Base-by-base conservation (phyloP, 2,329 filamentous ascomycete species). In the Fusarium tricinctum region DNA sequence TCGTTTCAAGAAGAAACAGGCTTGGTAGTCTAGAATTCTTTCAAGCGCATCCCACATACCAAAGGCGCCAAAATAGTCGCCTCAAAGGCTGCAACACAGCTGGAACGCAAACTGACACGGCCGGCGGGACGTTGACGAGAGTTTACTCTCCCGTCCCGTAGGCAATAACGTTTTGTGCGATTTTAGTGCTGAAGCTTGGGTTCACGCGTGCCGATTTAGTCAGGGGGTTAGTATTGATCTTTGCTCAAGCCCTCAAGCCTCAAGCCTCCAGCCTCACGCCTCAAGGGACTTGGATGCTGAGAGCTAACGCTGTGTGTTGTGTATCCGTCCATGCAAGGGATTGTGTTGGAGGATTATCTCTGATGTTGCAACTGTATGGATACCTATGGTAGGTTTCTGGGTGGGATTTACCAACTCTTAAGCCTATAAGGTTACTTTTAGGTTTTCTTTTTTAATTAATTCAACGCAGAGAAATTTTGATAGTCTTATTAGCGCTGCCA, bases 91-190 rank as follows among this genome's bases (percentile, higher is more conserved):
- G 70, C 61, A 68, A 63, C 69, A 43, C 50, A 46, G 53, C 70
- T 70, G 64, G 55, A 55, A 67, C 65, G 54, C 39, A 66, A 43
- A 53, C 30, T 62, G 60, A 40, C 52, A 72, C 66, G 58, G 68
- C 59, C 57, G 44, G 32, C 66, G 68, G 68, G 70, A 73, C 70
- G 68, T 71, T 73, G 66, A 59, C 66, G 68, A 65, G 70, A 60
- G 60, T 64, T 58, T 39, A 51, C 52, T 59, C 28, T 66, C 57
- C 60, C 58, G 46, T 58, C 53, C 63, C 58, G 58, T 63, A 44
- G 48, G 40, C 35, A 52, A 64, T 30, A 64, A 63, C 61, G 58
- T 60, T 67, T 52, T 38, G 40, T 35, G 33, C 33, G 14, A 54
- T 52, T 65, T 58, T 68, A 66, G 65, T 66, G 65, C 39, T 40